Evolutionary conservation across 2,329 filamentous ascomycete genomes (phyloP), one percentile per base, ranked within the genome.

Genomic region (Ophiosphaerella narmari): DNA sequence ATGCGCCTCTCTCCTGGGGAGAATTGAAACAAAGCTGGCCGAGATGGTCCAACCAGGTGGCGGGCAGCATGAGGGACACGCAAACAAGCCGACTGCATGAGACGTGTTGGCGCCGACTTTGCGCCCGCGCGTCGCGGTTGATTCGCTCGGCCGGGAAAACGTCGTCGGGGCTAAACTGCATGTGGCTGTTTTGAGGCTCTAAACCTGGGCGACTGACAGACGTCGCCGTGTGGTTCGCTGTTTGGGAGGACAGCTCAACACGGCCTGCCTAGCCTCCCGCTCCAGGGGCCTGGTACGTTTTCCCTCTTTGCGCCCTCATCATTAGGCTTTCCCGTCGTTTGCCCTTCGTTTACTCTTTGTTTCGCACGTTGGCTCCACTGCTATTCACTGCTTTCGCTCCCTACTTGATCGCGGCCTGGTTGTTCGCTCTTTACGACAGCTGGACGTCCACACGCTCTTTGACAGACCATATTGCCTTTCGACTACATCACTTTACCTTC

Each of bases 341-440:
- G 51, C 51, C 50, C 55, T 64, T 51, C 59, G 60, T 29, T 29
- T 29, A 6, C 26, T 7, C 26, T 29, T 29, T 29, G 26, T 29
- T 29, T 11, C 54, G 53, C 58, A 54, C 57, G 43, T 62, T 62
- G 59, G 50, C 57, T 62, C 62, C 55, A 52, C 58, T 53, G 52
- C 54, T 56, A 54, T 57, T 53, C 48, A 36, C 54, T 21, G 18
- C 18, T 4, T 21, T 8, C 26, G 57, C 51, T 57, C 63, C 46
- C 62, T 63, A 62, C 54, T 60, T 65, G 55, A 43, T 64, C 59
- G 54, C 64, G 61, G 57, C 66, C 66, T 57, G 63, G 66, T 42
- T 68, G 70, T 74, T 70, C 71, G 68, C 71, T 75, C 72, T 59
- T 74, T 73, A 72, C 67, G 65, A 67, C 67, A 66, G 45, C 63